phyloP scores from a whole-genome alignment of 331 rosid genomes.

The Prunus yedoensis region DNA sequence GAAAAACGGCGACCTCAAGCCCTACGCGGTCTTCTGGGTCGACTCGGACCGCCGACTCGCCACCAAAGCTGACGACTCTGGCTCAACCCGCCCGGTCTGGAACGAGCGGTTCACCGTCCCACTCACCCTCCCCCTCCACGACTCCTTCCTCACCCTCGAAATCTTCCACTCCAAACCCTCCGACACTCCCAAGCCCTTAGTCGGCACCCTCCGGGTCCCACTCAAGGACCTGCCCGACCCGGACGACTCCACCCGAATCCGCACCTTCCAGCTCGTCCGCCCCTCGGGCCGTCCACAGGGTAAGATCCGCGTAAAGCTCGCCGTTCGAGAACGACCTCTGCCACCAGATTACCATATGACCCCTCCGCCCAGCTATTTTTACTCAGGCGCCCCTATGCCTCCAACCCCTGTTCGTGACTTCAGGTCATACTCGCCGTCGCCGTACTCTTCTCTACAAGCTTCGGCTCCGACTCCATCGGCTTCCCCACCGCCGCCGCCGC shows the following conservation, averaged over 20 bases:
- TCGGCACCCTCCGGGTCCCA: constrained; percentile 64
- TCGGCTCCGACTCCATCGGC: constrained; percentile 24
- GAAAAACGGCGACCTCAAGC: constrained; percentile 75
- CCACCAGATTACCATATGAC: constrained; percentile 47
- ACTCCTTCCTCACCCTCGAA: constrained; percentile 73
- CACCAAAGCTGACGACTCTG: constrained; percentile 83
- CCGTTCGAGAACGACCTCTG: constrained; percentile 58
- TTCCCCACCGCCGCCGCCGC: constrained; percentile 38
- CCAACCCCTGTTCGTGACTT: constrained; percentile 48
- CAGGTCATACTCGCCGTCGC: constrained; percentile 50
- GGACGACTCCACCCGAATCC: constrained; percentile 41
- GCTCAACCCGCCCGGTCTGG: constrained; percentile 71
- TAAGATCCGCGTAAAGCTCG: constrained; percentile 69
- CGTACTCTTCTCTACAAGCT: constrained; percentile 26
- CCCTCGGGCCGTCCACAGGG: constrained; percentile 94
- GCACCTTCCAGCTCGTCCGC: constrained; percentile 50
- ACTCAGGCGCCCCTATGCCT: constrained; percentile 39
- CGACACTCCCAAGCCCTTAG: constrained; percentile 81
- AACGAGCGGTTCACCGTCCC: constrained; percentile 86
- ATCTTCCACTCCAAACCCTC: constrained; percentile 89
- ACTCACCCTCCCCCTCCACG: constrained; percentile 42
- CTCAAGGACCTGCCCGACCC: constrained; percentile 52
- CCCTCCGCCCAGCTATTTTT: constrained; percentile 44
- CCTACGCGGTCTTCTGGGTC: constrained; percentile 86
- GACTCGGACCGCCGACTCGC: constrained; percentile 85